Conservation (phyloP, 1,284 basidiomycete genomes). For the Ceratobasidium sp. region DNA sequence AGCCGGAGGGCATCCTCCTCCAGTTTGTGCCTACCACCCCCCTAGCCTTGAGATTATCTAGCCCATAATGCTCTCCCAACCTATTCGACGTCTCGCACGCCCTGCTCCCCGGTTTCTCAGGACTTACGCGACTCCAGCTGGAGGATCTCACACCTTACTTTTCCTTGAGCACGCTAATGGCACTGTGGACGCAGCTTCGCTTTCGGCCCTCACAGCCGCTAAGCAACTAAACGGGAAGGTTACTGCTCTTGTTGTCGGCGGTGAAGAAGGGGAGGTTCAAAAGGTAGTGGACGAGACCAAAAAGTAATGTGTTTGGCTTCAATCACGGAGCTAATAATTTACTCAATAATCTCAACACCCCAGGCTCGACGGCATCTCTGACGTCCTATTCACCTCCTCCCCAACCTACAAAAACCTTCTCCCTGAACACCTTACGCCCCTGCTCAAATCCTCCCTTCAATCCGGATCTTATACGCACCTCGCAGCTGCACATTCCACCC, state of each 20-base stretch:
- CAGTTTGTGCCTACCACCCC: not conserved
- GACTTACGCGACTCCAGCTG: slow-evolving; percentile 18
- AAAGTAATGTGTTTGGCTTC: slow-evolving; percentile 64
- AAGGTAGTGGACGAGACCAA: slow-evolving; percentile 78
- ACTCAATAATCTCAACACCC: not conserved
- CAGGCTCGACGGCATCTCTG: slow-evolving; percentile 63
- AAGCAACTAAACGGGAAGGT: slow-evolving; percentile 85
- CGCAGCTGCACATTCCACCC: slow-evolving; percentile 80
- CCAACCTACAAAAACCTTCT: slow-evolving; percentile 63
- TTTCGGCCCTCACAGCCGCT: slow-evolving; percentile 92
- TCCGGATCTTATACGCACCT: slow-evolving; percentile 81
- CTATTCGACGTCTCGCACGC: not conserved
- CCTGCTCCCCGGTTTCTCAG: slow-evolving; percentile 1
- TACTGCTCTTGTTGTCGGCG: slow-evolving; percentile 83
- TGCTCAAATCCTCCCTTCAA: slow-evolving; percentile 59
- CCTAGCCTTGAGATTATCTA: not conserved
- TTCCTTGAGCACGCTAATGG: slow-evolving; percentile 90
- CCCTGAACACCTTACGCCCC: slow-evolving; percentile 60
- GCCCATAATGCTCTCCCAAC: slow-evolving; percentile 12
- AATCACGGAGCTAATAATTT: not conserved
- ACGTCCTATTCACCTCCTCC: slow-evolving; percentile 59
- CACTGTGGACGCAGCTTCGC: slow-evolving; percentile 82
- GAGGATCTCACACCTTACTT: slow-evolving; percentile 73
- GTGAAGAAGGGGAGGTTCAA: slow-evolving; percentile 76
- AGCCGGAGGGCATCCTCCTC: slow-evolving; percentile 9